These are phyloP conservation scores for Sonneratia alba DNA, from an alignment of 345 rosid genomes.

Conservation along the genomic window DNA sequence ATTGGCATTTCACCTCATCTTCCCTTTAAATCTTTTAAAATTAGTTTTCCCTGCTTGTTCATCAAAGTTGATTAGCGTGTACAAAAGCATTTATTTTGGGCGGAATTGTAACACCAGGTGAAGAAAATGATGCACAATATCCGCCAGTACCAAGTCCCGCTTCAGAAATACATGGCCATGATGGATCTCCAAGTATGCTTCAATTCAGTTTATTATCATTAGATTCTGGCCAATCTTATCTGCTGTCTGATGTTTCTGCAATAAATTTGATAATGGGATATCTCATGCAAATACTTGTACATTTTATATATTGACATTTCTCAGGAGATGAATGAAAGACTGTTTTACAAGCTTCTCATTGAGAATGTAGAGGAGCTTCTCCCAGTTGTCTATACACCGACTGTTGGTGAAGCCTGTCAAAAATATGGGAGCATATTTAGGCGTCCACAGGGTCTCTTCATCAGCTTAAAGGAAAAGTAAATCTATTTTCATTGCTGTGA, in stretches of 20 bases:
- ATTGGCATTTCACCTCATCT: background rate
- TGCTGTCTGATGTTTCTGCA: background rate
- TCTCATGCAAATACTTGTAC: background rate
- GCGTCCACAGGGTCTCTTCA: constrained; percentile 95
- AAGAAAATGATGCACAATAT: constrained; percentile 80
- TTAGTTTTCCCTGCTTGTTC: background rate
- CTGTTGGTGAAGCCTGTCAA: constrained; percentile 98
- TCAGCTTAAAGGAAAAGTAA: constrained; percentile 90
- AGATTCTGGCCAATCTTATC: background rate
- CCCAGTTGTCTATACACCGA: constrained; percentile 92
- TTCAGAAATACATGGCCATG: constrained; percentile 94
- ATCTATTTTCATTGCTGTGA: constrained; percentile 7
- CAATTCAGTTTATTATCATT: background rate
- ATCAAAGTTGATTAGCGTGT: background rate
- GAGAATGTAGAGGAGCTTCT: constrained; percentile 90
- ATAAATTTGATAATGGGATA: background rate
- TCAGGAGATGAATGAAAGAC: constrained; percentile 80
- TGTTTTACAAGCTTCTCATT: constrained; percentile 88
- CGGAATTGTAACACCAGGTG: constrained; percentile 31
- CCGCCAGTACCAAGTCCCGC: constrained; percentile 81
- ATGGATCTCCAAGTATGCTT: constrained; percentile 84
- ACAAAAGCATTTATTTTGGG: background rate
- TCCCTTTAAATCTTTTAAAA: background rate
- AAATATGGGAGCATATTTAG: constrained; percentile 92
- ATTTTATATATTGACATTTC: background rate